Evolutionary conservation across 192 early-diverging fungal species (phyloP).

Genomic region (Funneliformis mosseae): DNA sequence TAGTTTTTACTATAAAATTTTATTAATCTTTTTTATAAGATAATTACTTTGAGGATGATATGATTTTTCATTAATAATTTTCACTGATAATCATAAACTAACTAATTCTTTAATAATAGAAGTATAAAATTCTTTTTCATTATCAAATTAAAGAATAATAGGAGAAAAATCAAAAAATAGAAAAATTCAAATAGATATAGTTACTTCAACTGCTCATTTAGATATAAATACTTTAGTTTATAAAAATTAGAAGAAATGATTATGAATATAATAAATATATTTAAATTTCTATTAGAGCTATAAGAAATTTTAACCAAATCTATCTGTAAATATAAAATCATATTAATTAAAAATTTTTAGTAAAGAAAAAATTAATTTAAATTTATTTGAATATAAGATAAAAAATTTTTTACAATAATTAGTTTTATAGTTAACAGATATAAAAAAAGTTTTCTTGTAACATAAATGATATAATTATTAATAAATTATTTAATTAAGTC

Average conservation of each 20-base stretch:
- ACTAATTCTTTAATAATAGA: background rate
- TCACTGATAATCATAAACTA: background rate
- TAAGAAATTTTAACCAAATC: background rate
- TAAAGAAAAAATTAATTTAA: too few relatives aligned
- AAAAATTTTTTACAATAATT: too few relatives aligned
- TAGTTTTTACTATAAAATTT: background rate
- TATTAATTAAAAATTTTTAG: too few relatives aligned
- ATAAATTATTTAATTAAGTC: too few relatives aligned
- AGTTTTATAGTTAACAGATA: too few relatives aligned
- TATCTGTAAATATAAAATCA: background rate
- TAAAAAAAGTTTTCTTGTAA: too few relatives aligned
- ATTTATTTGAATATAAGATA: too few relatives aligned
- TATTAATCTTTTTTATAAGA: background rate
- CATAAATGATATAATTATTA: too few relatives aligned
- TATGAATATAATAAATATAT: background rate
- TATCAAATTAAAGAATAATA: background rate
- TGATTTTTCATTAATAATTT: constrained; percentile 1
- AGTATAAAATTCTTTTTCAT: constrained; percentile 4
- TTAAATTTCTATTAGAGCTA: background rate
- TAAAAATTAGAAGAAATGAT: background rate
- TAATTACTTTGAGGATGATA: background rate
- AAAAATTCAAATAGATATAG: background rate
- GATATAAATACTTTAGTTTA: background rate
- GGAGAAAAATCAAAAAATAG: background rate
- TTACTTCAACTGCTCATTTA: background rate